Evolutionary conservation across 805 yeast species (phyloP).

Genomic region (Lachancea cidri): DNA sequence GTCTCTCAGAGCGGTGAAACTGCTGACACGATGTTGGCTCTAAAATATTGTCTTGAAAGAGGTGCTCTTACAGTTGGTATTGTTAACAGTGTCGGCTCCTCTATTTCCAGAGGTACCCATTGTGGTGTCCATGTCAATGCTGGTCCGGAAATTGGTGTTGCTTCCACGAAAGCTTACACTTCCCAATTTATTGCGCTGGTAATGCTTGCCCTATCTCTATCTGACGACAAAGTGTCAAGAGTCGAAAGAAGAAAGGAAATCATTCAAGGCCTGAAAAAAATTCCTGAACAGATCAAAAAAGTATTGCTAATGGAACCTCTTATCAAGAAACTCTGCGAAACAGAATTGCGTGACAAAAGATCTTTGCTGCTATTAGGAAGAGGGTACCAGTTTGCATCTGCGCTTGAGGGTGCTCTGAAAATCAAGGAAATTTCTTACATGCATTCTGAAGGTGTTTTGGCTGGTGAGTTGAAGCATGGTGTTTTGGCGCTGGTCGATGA

Average conservation of each 20-base stretch:
- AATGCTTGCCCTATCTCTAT: slow-evolving; percentile 91
- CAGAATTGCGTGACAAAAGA: slow-evolving; percentile 70
- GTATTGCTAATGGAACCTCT: slow-evolving; percentile 68
- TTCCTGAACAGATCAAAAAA: slow-evolving; percentile 79
- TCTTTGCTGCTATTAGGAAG: slow-evolving; percentile 90
- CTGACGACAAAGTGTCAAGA: slow-evolving; percentile 83
- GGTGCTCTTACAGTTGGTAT: slow-evolving; percentile 98
- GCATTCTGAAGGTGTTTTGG: slow-evolving; percentile 98
- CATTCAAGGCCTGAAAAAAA: slow-evolving; percentile 74
- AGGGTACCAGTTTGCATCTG: slow-evolving; percentile 96
- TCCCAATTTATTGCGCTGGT: slow-evolving; percentile 96
- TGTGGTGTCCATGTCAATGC: slow-evolving; percentile 99
- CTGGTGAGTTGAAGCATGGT: slow-evolving; percentile 99
- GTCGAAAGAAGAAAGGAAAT: slow-evolving; percentile 74
- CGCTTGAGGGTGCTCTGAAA: slow-evolving; percentile 96
- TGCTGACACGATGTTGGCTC: slow-evolving; percentile 92
- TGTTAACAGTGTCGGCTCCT: slow-evolving; percentile 95
- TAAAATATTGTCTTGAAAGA: slow-evolving; percentile 91
- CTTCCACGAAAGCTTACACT: slow-evolving; percentile 97
- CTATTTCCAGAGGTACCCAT: slow-evolving; percentile 93
- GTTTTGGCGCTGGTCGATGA: slow-evolving; percentile 95
- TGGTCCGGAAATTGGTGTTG: slow-evolving; percentile 99
- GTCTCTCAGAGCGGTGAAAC: slow-evolving; percentile 99
- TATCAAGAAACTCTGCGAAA: slow-evolving; percentile 71
- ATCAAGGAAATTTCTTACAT: slow-evolving; percentile 97